Conservation (phyloP, 1,284 basidiomycete species). For the Acaromyces ingoldii region DNA sequence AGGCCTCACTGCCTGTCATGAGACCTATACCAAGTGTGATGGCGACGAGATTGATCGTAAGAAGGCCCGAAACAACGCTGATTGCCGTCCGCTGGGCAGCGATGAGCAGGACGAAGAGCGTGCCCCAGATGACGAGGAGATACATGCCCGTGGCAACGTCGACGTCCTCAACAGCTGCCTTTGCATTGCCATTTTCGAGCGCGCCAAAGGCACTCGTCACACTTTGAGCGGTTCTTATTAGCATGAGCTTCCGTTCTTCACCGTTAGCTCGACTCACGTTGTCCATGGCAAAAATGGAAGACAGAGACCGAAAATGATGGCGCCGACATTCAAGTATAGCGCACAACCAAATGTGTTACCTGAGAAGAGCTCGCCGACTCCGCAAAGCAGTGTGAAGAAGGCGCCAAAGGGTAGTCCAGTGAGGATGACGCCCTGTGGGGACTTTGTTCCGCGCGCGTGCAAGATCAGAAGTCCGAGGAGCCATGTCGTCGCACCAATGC, state of each 20-base stretch:
- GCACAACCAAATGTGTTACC: slow-evolving; percentile 4
- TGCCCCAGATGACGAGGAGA: background rate
- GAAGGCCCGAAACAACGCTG: background rate
- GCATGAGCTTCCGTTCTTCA: background rate
- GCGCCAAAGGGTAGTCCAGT: background rate
- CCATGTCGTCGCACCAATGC: background rate
- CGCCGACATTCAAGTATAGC: background rate
- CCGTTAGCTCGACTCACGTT: background rate
- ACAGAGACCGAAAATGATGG: background rate
- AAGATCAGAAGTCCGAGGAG: background rate
- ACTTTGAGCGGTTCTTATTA: background rate
- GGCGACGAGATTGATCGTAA: background rate
- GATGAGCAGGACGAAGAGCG: background rate
- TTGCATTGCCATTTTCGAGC: background rate
- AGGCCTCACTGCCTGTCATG: background rate
- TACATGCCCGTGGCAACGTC: background rate
- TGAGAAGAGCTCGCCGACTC: slow-evolving; percentile 1
- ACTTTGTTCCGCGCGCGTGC: background rate
- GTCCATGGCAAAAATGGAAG: slow-evolving; percentile 1
- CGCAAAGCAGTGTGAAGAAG: background rate
- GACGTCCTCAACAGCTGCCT: background rate
- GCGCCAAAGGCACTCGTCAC: background rate
- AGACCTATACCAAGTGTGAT: background rate
- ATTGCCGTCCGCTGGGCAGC: background rate
- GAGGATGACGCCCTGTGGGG: background rate